Conservation (phyloP, 2,329 filamentous ascomycete genomes). For the Ophiostoma triangulosporum region DNA sequence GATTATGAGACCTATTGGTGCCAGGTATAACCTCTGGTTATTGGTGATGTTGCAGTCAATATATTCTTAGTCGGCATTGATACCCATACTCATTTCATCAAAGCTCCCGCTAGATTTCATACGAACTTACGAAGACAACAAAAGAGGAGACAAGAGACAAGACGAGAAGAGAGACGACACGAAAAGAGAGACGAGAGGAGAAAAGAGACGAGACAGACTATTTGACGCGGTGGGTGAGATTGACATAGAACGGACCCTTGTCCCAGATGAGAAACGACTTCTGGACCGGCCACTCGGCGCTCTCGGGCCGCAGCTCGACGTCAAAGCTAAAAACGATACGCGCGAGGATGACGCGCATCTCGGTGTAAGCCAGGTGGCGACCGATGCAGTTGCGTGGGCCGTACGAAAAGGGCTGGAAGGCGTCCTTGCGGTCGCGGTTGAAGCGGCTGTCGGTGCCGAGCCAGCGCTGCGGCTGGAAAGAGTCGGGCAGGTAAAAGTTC, state of each 20-base stretch:
- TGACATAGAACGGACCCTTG: conserved; percentile 23
- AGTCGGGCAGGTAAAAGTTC: conserved; percentile 25
- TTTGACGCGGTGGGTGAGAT: conserved; percentile 1
- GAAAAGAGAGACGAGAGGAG: background rate
- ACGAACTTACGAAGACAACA: no score
- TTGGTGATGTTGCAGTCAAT: no score
- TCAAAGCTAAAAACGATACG: conserved; percentile 37
- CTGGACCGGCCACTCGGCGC: conserved; percentile 26
- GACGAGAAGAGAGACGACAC: background rate
- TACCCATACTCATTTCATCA: no score
- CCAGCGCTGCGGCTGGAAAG: conserved; percentile 37
- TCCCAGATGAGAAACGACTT: conserved; percentile 27
- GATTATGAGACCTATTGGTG: no score
- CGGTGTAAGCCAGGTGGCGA: conserved; percentile 34
- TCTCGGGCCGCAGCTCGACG: conserved; percentile 25
- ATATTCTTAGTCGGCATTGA: no score
- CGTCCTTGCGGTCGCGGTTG: conserved; percentile 27
- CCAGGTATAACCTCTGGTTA: no score
- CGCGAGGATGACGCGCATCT: conserved; percentile 36
- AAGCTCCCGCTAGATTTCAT: no score
- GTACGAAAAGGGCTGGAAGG: conserved; percentile 33
- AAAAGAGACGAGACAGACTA: conserved; percentile 2
- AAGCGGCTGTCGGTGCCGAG: conserved; percentile 24
- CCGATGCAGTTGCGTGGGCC: conserved; percentile 38
- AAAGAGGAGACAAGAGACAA: no score